Percentiles rank a stretch among this genome's conserved stretches.
phyloP scores from a whole-genome alignment of 257 asterid species.

The Cynanchum wilfordii region DNA sequence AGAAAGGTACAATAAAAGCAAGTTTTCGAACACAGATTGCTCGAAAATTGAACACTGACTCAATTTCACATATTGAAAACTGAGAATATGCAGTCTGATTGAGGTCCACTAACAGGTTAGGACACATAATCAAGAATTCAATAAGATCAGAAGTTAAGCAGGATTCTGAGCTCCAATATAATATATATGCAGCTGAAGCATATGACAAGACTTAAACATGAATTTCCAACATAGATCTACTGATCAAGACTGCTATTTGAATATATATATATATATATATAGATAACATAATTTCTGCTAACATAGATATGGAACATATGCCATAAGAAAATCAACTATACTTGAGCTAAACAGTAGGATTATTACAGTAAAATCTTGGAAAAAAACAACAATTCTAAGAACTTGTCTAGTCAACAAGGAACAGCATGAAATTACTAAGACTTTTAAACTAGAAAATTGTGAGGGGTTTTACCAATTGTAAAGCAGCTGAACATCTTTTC shows the following conservation, averaged over 20 bases:
- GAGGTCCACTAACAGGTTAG: neutral
- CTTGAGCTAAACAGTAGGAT: neutral
- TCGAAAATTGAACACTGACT: neutral
- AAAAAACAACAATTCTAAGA: neutral
- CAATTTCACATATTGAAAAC: neutral
- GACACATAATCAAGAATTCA: neutral
- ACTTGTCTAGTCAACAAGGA: neutral
- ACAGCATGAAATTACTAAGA: neutral
- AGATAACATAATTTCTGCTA: neutral
- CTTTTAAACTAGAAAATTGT: neutral
- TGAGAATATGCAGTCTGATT: neutral
- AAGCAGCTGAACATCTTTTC: slow-evolving; percentile 38
- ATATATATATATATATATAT: neutral
- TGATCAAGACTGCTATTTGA: neutral
- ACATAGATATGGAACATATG: neutral
- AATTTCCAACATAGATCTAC: neutral
- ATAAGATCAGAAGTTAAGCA: neutral
- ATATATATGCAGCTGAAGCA: neutral
- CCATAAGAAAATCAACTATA: neutral
- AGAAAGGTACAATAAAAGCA: neutral
- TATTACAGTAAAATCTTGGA: neutral
- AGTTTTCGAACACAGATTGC: neutral
- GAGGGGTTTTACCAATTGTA: slow-evolving; percentile 27
- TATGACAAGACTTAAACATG: neutral
- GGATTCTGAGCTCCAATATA: neutral